phyloP scores from a whole-genome alignment of 768 basidiomycete genomes.

The Dacryopinax spathularia region DNA sequence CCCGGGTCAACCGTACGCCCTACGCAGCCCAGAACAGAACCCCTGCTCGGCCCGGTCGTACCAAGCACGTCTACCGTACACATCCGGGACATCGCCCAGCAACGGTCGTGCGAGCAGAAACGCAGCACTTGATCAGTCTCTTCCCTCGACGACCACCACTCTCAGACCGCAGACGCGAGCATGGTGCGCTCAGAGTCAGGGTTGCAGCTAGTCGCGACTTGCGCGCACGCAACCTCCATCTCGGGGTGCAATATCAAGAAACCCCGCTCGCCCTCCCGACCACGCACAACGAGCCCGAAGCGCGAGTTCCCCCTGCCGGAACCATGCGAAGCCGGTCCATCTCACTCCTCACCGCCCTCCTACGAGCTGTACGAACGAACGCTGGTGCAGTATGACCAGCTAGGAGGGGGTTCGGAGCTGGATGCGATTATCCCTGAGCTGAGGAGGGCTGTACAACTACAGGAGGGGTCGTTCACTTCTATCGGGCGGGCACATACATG shows the following conservation, averaged over 20 bases:
- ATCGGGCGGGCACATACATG: not conserved
- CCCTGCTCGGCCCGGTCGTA: no score
- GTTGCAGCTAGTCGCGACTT: no score
- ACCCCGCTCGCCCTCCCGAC: not conserved
- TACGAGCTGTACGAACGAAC: not conserved
- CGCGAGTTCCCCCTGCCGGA: not conserved
- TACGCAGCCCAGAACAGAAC: no score
- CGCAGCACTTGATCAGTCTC: no score
- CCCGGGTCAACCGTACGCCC: no score
- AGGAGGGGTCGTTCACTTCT: not conserved
- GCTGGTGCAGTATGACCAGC: not conserved
- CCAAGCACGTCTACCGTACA: no score
- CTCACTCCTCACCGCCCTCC: not conserved
- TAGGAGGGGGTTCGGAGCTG: not conserved
- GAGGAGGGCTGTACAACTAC: not conserved
- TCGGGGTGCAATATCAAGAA: not conserved
- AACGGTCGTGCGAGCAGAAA: no score
- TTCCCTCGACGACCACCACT: no score
- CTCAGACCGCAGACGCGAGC: no score
- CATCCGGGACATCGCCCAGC: no score
- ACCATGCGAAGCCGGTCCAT: not conserved
- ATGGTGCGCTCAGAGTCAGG: no score
- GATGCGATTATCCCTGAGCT: not conserved
- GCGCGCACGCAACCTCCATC: not conserved
- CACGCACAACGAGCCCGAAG: not conserved